A percentile compares a stretch with the other conserved stretches of the same genome.
These are phyloP conservation scores for Suillus sp. DNA, from an alignment of 768 basidiomycete genomes.

Conservation along the genomic window DNA sequence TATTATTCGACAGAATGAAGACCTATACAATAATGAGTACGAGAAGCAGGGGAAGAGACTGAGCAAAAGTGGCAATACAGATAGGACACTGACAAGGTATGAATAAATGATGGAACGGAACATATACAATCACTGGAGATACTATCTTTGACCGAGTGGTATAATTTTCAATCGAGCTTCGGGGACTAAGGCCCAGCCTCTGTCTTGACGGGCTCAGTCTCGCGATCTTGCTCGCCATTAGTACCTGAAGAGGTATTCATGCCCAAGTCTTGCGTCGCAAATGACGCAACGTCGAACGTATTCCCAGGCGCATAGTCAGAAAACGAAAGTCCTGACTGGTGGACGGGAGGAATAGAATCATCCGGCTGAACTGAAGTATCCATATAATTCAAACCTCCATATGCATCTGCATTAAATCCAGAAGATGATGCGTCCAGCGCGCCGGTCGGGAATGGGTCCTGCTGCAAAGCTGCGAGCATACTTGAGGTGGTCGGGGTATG, in stretches of 20 bases:
- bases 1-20: constrained; percentile 34
- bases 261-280: constrained; percentile 66
- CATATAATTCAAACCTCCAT: constrained; percentile 75
- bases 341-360: constrained; percentile 59
- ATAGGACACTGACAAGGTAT: constrained; percentile 38
- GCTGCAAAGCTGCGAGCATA: constrained; percentile 87
- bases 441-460: constrained; percentile 66
- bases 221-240: constrained; percentile 60
- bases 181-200: constrained; percentile 47
- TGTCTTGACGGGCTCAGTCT: constrained; percentile 66
- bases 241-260: constrained; percentile 54
- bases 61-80: constrained; percentile 36
- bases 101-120: constrained; percentile 39
- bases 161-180: constrained; percentile 19
- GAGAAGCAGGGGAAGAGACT: constrained; percentile 32
- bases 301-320: constrained; percentile 67
- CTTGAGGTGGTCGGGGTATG: constrained; percentile 88
- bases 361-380: constrained; percentile 68
- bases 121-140: constrained; percentile 29
- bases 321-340: constrained; percentile 67
- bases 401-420: constrained; percentile 68
- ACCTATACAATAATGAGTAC: constrained; percentile 39
- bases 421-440: constrained; percentile 66
- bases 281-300: constrained; percentile 71
- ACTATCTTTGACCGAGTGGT: constrained; percentile 30